Percentiles rank a stretch among this genome's conserved stretches.
These are phyloP conservation scores for Aspergillus carbonarius DNA, from an alignment of 2,329 filamentous ascomycete species.

Conservation along the genomic window DNA sequence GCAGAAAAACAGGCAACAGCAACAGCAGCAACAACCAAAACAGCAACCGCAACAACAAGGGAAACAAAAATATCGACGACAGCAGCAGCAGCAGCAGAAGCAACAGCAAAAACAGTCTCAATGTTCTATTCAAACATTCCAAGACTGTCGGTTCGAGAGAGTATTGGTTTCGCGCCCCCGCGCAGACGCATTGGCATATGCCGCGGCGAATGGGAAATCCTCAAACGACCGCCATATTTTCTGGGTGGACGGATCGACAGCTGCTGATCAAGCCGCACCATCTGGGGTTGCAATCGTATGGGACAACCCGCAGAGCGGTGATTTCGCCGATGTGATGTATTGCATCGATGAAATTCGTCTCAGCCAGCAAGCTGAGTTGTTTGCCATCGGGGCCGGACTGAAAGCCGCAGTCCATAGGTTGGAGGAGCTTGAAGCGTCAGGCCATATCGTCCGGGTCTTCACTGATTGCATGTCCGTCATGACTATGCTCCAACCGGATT, in stretches of 20 bases:
- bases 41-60: too few species aligned
- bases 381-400: constrained; percentile 3
- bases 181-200: background rate
- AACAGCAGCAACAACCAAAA: too few species aligned
- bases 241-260: background rate
- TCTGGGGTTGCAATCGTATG: background rate
- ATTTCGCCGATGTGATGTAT: background rate
- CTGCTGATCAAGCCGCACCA: background rate
- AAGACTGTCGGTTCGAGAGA: background rate
- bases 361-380: background rate
- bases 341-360: background rate
- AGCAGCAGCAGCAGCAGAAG: background rate
- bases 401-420: background rate
- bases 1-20: background rate
- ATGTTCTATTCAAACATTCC: background rate
- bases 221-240: background rate
- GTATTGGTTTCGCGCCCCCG: background rate
- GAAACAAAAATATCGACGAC: background rate
- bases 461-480: background rate
- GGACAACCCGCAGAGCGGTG: background rate
- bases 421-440: background rate
- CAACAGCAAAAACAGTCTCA: background rate
- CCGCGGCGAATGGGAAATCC: background rate
- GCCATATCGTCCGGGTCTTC: background rate
- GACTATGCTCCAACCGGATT: background rate